Base-by-base conservation (phyloP, 2,329 filamentous ascomycete genomes). In the Camillea tinctor region DNA sequence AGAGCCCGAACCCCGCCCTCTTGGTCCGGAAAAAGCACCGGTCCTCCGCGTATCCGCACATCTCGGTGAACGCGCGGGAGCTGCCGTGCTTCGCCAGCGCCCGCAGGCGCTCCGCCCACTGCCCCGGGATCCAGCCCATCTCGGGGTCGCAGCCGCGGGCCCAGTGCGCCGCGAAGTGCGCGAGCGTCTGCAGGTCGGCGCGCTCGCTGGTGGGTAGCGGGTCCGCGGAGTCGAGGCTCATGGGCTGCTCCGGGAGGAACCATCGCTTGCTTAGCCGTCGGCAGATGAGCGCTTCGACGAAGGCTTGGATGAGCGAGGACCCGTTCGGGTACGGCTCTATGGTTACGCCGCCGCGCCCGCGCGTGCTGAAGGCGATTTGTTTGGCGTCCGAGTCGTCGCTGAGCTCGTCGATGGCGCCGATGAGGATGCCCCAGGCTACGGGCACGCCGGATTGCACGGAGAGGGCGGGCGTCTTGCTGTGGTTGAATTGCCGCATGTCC, bases 401-500 rank as follows among this genome's bases (percentile, higher is more conserved):
- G 9, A 57, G 23, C 5, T 36, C 50, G 21, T 44, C 20, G 19
- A 49, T 52, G 19, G 56, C 56, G 6, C 56, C 50, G 15, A 57
- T 36, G 7, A 57, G 20, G 7, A 22, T 23, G 8, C 49, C 56
- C 56, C 56, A 57, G 13, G 56, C 56, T 24, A 57, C 3, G 7
- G 56, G 15, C 20, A 57, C 30, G 19, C 56, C 56, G 9, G 50
- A 50, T 8, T 48, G 3, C 9, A 57, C 1, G 26, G 50, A 57
- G 7, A 24, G 8, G 19, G 55, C 50, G 36, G 55, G 55, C 36
- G 51, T 19, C 20, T 22, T 51, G 19, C 44, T 30, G 50, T 57
- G 52, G 30, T 57, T 52, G 50, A 57, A 57, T 44, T 57, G 55
- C 19, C 55, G 49, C 9, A 57, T 57, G 40, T 57, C 55, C 50